These are phyloP conservation scores for Aurifilum marmelostoma DNA, from an alignment of 2,329 filamentous ascomycete species.

Conservation along the genomic window DNA sequence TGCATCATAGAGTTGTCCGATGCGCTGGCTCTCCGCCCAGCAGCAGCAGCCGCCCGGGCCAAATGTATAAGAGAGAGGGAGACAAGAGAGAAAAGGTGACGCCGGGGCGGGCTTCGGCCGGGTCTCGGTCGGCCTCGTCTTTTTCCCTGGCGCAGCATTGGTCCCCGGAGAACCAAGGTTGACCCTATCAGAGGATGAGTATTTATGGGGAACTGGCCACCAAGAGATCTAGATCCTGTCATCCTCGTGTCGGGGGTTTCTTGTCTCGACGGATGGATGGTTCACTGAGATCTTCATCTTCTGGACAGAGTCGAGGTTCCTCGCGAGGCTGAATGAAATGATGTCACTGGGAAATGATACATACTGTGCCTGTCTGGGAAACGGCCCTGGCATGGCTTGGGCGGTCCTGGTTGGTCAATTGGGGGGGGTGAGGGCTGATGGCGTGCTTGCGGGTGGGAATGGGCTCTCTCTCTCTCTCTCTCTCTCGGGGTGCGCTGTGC, in stretches of 20 bases:
- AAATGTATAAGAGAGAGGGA: not conserved
- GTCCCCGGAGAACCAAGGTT: not conserved
- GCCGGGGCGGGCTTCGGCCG: slow-evolving; percentile 18
- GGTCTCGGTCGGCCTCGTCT: slow-evolving; percentile 12
- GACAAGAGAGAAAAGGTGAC: not conserved
- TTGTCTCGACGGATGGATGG: too few relatives aligned
- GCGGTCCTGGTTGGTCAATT: slow-evolving; percentile 24
- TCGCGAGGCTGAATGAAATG: slow-evolving; percentile 18
- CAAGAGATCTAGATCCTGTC: slow-evolving; percentile 1
- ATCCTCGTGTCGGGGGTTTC: not conserved
- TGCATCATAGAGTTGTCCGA: not conserved
- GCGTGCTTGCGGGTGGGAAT: slow-evolving; percentile 19
- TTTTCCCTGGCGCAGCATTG: not conserved
- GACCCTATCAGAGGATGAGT: not conserved
- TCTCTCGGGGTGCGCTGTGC: not conserved
- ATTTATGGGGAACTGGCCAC: not conserved
- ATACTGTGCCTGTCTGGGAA: slow-evolving; percentile 7
- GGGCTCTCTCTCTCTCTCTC: too few relatives aligned
- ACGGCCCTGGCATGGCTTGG: not conserved
- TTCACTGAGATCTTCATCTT: too few relatives aligned
- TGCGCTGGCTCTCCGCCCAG: not conserved
- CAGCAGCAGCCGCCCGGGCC: not conserved
- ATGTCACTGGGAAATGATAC: slow-evolving; percentile 22
- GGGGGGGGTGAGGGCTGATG: slow-evolving; percentile 4
- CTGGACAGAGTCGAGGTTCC: not conserved